Evolutionary conservation across 805 yeast species (phyloP), one percentile per base, ranked within the genome.

Genomic region (Candida tibetensis): DNA sequence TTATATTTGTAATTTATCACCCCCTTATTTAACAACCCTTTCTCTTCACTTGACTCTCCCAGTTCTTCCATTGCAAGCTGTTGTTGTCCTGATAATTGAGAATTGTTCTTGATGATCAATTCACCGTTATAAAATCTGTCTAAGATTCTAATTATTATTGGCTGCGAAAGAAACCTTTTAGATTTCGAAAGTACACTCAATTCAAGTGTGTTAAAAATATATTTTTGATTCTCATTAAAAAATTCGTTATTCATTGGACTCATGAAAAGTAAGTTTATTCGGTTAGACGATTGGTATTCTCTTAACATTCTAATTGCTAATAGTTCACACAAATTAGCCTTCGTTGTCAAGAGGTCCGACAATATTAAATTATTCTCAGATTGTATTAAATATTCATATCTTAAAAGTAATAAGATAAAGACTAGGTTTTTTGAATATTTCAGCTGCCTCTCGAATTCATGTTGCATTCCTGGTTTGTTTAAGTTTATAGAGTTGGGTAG

Each of bases 41-140:
- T 37, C 7, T 46, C 52, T 14, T 40, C 34, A 12, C 26, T 29
- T 7, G 25, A 21, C 25, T 21, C 25, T 21, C 25, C 25, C 25
- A 21, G 9, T 10, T 39, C 15, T 59, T 51, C 51, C 53, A 66
- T 17, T n/a, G n/a, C n/a, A n/a, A n/a, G n/a, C n/a, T n/a, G n/a
- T n/a, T n/a, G n/a, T n/a, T 31, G 21, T 23, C 16, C 21, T 22
- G 5, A 21, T 29, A n/a, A 32, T 29, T 15, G 19, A n/a, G 16
- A 25, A 50, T 55, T 44, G 52, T 66, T 53, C 54, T 65, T 55
- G 51, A 61, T 29, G 36, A 62, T 70, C 17, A 77, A 58, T 21
- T 73, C 74, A 0, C 82, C 82, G 40, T 69, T 68, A 66, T 79
- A 76, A 23, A 77, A 66, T 34, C 72, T 68, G 34, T 71, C 69